Evolutionary conservation across 805 yeast genomes (phyloP).

Genomic region (Candida namnaoensis): DNA sequence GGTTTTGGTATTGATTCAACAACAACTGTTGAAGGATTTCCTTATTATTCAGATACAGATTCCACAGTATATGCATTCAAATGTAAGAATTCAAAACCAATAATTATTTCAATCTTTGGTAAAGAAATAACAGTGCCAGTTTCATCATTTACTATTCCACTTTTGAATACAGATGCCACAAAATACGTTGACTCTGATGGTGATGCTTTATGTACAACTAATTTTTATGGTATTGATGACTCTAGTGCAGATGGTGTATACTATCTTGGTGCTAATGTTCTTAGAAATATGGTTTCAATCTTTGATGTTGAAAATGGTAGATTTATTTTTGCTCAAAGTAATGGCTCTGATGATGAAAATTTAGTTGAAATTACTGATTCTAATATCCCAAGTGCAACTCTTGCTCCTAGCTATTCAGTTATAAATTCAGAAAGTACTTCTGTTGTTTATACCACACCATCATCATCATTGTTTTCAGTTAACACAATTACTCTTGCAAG

Average conservation of each 20-base stretch:
- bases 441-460: too few relatives aligned
- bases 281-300: background rate
- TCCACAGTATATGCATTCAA: slow-evolving; percentile 19
- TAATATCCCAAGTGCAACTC: background rate
- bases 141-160: slow-evolving; percentile 3
- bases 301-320: background rate
- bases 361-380: background rate
- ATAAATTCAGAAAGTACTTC: background rate
- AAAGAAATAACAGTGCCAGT: slow-evolving; percentile 6
- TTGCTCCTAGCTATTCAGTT: background rate
- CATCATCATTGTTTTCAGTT: too few relatives aligned
- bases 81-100: slow-evolving; percentile 8
- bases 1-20: slow-evolving; percentile 15
- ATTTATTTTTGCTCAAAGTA: background rate
- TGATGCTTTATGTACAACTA: slow-evolving; percentile 8
- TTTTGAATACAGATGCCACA: slow-evolving; percentile 4
- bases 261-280: background rate
- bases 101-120: slow-evolving; percentile 10
- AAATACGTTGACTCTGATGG: slow-evolving; percentile 5
- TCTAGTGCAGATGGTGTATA: background rate
- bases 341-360: background rate
- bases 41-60: background rate
- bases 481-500: too few relatives aligned
- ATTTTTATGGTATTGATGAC: background rate
- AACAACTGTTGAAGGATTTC: slow-evolving; percentile 22